A percentile compares a stretch with the other conserved stretches of the same genome.
Conservation (phyloP, 441 rosid genomes). For the Biscutella laevigata region DNA sequence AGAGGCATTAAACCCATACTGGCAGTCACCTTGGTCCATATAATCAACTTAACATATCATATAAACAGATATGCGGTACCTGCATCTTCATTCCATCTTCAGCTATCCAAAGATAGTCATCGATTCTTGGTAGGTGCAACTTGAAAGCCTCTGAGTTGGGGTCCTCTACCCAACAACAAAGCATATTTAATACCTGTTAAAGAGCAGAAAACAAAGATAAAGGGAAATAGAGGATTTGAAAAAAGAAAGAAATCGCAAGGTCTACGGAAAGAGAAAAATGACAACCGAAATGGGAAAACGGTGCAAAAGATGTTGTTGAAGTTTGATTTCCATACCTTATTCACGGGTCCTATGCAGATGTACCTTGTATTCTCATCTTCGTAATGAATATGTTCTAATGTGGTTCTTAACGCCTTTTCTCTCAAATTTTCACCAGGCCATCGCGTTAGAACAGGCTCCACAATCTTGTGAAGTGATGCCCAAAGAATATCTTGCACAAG, state of each 20-base stretch:
- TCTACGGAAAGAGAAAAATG: not conserved
- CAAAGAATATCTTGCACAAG: conserved; percentile 62
- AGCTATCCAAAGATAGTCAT: conserved; percentile 86
- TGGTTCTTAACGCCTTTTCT: conserved; percentile 56
- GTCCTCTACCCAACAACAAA: conserved; percentile 97
- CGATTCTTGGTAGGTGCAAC: conserved; percentile 74
- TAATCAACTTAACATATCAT: conserved; percentile 6
- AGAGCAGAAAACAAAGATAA: conserved; percentile 1
- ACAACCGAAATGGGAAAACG: not conserved
- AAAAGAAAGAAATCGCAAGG: not conserved
- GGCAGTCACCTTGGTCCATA: conserved; percentile 1
- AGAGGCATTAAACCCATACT: conserved; percentile 1
- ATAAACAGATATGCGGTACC: conserved; percentile 32
- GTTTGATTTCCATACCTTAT: conserved; percentile 50
- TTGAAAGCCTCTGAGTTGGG: conserved; percentile 92
- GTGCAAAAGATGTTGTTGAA: not conserved
- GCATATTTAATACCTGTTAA: conserved; percentile 84
- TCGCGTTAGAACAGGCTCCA: conserved; percentile 53
- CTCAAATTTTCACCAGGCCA: conserved; percentile 89
- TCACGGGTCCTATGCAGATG: conserved; percentile 90
- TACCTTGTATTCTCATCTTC: conserved; percentile 91
- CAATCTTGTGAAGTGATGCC: conserved; percentile 43
- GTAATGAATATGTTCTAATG: conserved; percentile 73
- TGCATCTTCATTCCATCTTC: conserved; percentile 99
- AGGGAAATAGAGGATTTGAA: not conserved